phyloP scores from a whole-genome alignment of 2,329 filamentous ascomycete species.

The Colletotrichum tanaceti region DNA sequence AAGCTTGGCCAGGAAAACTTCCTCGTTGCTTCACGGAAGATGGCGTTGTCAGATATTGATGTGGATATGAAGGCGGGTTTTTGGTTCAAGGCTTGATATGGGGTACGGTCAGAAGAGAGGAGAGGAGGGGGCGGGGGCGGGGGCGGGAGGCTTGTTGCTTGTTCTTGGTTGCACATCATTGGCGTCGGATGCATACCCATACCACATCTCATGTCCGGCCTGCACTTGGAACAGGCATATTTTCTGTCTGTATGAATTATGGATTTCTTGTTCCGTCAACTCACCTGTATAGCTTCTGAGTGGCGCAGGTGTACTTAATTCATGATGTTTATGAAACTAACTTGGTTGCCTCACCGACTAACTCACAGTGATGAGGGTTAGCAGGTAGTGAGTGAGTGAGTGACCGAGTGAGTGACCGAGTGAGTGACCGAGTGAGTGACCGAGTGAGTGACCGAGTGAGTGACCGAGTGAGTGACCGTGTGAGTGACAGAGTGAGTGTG shows the following conservation, averaged over 20 bases:
- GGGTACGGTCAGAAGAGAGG: constrained; percentile 27
- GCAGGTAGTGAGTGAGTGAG: no score
- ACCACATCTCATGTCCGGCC: constrained; percentile 35
- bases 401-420: no score
- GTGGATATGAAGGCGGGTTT: constrained; percentile 32
- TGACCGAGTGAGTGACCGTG: no score
- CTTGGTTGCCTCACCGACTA: background rate
- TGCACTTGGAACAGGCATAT: constrained; percentile 49
- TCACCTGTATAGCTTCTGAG: constrained; percentile 32
- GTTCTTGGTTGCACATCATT: constrained; percentile 47
- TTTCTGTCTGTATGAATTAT: constrained; percentile 46
- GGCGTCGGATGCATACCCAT: constrained; percentile 52
- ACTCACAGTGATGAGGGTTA: background rate
- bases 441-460: no score
- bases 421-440: no score
- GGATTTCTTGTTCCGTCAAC: constrained; percentile 32
- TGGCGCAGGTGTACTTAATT: constrained; percentile 37
- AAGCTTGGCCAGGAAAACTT: background rate
- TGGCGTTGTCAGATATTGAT: constrained; percentile 21
- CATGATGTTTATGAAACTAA: constrained; percentile 29
- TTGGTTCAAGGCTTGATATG: constrained; percentile 14
- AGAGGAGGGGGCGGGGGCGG: no score
- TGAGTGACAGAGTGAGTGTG: no score
- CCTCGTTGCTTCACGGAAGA: background rate
- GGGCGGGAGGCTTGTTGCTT: constrained; percentile 13